Percentiles rank a stretch among this genome's conserved stretches.
Evolutionary conservation across 1,284 basidiomycete species (phyloP).

Genomic region (Ganoderma boninense): DNA sequence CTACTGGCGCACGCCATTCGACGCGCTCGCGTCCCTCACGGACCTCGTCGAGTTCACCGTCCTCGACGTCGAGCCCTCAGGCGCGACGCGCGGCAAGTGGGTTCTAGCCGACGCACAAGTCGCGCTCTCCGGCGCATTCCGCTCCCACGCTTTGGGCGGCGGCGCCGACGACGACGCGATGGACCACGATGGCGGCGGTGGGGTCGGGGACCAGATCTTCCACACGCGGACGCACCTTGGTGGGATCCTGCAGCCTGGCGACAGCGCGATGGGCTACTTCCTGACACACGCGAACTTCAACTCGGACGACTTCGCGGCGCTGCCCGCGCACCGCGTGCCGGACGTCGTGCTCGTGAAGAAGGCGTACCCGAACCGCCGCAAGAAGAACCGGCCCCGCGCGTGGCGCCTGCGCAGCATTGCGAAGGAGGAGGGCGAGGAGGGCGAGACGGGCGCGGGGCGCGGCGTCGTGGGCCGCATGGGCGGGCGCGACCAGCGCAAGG

Average conservation of each 20-base stretch:
- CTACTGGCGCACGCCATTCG: constrained; percentile 94
- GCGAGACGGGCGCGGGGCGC: constrained; percentile 75
- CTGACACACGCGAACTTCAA: constrained; percentile 94
- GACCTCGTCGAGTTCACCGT: constrained; percentile 97
- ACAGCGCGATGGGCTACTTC: constrained; percentile 92
- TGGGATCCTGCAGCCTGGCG: constrained; percentile 94
- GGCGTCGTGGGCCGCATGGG: constrained; percentile 92
- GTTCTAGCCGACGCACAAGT: constrained; percentile 96
- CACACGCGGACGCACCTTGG: constrained; percentile 98
- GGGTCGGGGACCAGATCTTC: constrained; percentile 74
- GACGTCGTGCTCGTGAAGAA: constrained; percentile 96
- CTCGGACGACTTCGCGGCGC: constrained; percentile 83
- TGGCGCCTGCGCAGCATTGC: constrained; percentile 96
- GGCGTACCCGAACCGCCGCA: constrained; percentile 93
- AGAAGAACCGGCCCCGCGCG: constrained; percentile 86
- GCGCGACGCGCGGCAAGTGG: constrained; percentile 74
- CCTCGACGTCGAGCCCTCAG: constrained; percentile 91
- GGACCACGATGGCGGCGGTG: constrained; percentile 61
- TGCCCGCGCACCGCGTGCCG: constrained; percentile 81
- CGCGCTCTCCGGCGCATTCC: constrained; percentile 84
- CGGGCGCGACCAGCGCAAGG: constrained; percentile 91
- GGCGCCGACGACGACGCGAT: constrained; percentile 55
- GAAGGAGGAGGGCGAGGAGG: constrained; percentile 90
- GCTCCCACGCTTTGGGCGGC: constrained; percentile 49
- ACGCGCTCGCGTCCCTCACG: constrained; percentile 80